Percentiles rank a stretch among this genome's conserved stretches.
These are phyloP conservation scores for Chaetomium cochliodes DNA, from an alignment of 495 filamentous ascomycete species.

Conservation along the genomic window DNA sequence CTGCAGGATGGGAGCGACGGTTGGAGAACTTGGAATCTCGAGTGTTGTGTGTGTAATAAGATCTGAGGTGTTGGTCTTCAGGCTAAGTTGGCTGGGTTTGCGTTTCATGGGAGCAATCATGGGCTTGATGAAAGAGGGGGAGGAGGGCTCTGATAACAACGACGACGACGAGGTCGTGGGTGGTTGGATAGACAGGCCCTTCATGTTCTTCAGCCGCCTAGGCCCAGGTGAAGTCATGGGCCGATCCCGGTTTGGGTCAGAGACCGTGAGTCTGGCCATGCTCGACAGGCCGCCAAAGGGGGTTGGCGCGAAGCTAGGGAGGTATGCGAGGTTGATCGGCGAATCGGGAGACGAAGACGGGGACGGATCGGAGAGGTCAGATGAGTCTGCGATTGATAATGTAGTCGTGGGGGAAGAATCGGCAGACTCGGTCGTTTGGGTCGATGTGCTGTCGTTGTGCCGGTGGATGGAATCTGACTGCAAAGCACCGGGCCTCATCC, in stretches of 20 bases:
- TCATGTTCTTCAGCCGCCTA: conserved; percentile 80
- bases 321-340: conserved; percentile 61
- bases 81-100: conserved; percentile 74
- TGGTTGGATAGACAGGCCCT: conserved; percentile 88
- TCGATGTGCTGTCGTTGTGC: conserved; percentile 70
- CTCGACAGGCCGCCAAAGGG: conserved; percentile 46
- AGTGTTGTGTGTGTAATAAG: conserved; percentile 42
- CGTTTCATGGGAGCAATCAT: conserved; percentile 64
- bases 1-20: conserved; percentile 52
- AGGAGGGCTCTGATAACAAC: conserved; percentile 69
- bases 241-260: conserved; percentile 43
- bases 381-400: conserved; percentile 87
- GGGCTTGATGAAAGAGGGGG: conserved; percentile 77
- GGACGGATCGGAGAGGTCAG: conserved; percentile 83
- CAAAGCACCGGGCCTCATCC: conserved; percentile 38
- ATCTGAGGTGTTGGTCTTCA: conserved; percentile 57
- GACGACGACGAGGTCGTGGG: conserved; percentile 51
- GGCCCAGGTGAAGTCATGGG: conserved; percentile 69
- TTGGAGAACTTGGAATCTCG: conserved; percentile 47
- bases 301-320: conserved; percentile 55
- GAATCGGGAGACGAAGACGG: conserved; percentile 90
- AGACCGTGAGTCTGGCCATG: conserved; percentile 45
- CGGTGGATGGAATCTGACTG: conserved; percentile 48
- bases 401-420: conserved; percentile 96
- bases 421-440: conserved; percentile 76